These are phyloP conservation scores for Alloascoidea africana DNA, from an alignment of 805 yeast species.

Conservation along the genomic window DNA sequence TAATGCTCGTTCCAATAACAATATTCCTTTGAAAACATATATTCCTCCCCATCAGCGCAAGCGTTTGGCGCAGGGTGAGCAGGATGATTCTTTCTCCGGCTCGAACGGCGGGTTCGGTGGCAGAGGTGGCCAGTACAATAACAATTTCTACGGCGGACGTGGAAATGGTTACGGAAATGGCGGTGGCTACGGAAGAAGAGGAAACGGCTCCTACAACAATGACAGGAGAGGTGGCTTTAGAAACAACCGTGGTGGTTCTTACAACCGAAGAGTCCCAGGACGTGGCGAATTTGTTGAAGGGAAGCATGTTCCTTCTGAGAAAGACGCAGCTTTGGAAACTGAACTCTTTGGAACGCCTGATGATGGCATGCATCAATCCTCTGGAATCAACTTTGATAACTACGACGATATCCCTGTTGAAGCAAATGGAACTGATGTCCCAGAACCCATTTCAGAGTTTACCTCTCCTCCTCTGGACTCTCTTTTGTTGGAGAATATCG, in stretches of 20 bases:
- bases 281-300: conserved; percentile 83
- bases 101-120: conserved; percentile 9
- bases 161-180: conserved; percentile 15
- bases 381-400: conserved; percentile 97
- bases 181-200: conserved; percentile 16
- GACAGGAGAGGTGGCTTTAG: conserved; percentile 18
- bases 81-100: conserved; percentile 3
- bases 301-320: conserved; percentile 69
- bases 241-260: conserved; percentile 16
- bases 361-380: conserved; percentile 60
- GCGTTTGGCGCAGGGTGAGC: conserved; percentile 9
- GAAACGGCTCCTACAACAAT: conserved; percentile 15
- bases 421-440: conserved; percentile 89
- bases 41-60: conserved; percentile 35
- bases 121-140: conserved; percentile 8
- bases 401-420: conserved; percentile 98
- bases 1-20: not conserved
- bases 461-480: conserved; percentile 86
- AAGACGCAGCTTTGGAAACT: conserved; percentile 52
- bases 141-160: conserved; percentile 13
- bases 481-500: conserved; percentile 75
- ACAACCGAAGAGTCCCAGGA: conserved; percentile 26
- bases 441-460: conserved; percentile 82
- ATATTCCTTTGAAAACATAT: conserved; percentile 13
- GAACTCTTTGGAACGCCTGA: conserved; percentile 75